Evolutionary conservation across 2,329 filamentous ascomycete species (phyloP).

Genomic region (Fusarium agapanthi): DNA sequence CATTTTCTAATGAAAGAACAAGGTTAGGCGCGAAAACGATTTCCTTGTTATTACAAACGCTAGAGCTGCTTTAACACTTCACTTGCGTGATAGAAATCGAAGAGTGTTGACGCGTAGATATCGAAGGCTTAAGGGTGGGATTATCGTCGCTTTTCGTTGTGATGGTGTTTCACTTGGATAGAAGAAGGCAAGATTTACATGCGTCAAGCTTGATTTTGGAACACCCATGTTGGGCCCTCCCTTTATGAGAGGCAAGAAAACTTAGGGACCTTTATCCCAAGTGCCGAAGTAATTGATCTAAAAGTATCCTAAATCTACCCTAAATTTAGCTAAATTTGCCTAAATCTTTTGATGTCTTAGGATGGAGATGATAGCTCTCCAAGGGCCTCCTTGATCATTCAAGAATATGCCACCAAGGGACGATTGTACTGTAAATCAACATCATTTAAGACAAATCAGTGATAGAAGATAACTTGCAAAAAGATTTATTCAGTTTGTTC

Average conservation of each 20-base stretch:
- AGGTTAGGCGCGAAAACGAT: background rate
- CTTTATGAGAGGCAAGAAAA: background rate
- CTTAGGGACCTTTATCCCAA: background rate
- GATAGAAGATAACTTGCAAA: background rate
- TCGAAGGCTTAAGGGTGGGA: background rate
- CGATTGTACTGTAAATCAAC: background rate
- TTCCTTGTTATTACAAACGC: background rate
- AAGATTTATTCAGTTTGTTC: background rate
- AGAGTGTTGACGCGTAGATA: constrained; percentile 18
- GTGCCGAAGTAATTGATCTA: background rate
- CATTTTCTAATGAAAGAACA: background rate
- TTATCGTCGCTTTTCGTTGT: background rate
- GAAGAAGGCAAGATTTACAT: constrained; percentile 10
- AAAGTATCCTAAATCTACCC: background rate
- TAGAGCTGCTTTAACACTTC: background rate
- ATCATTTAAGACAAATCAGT: too few species aligned
- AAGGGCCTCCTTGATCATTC: too few species aligned
- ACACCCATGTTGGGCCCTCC: background rate
- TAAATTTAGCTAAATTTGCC: background rate
- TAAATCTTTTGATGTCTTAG: background rate
- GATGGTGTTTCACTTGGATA: constrained; percentile 13
- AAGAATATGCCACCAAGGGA: too few species aligned
- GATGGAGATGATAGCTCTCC: background rate
- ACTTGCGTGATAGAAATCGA: background rate
- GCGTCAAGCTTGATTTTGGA: constrained; percentile 6